Evolutionary conservation across 306 rosid genomes (phyloP).

Genomic region (Prunus salicina): DNA sequence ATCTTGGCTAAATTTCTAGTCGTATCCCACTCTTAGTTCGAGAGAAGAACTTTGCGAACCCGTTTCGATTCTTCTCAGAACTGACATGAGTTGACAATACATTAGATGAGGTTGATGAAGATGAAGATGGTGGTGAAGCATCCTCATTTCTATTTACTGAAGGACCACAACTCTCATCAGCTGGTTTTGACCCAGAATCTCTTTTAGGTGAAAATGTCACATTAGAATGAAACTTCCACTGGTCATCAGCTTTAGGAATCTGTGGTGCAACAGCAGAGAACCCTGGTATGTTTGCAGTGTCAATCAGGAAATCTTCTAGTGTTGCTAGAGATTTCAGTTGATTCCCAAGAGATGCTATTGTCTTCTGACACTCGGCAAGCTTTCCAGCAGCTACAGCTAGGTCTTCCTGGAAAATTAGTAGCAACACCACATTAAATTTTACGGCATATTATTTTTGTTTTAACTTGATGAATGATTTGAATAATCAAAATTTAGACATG

Average conservation of each 20-base stretch:
- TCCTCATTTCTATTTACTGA: slow-evolving; percentile 40
- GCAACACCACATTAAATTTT: slow-evolving; percentile 11
- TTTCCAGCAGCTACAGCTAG: slow-evolving; percentile 83
- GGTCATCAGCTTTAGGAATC: slow-evolving; percentile 38
- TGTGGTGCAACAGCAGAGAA: slow-evolving; percentile 43
- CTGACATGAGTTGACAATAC: slow-evolving; percentile 42
- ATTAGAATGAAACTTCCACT: slow-evolving; percentile 60
- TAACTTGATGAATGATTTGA: slow-evolving; percentile 7
- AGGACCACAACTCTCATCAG: slow-evolving; percentile 40
- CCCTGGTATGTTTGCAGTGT: slow-evolving; percentile 55
- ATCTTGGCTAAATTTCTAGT: slow-evolving; percentile 55
- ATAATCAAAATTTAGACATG: background rate
- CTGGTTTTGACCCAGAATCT: slow-evolving; percentile 39
- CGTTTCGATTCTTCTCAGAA: slow-evolving; percentile 76
- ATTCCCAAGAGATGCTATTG: slow-evolving; percentile 88
- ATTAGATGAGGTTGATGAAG: slow-evolving; percentile 44
- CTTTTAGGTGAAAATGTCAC: slow-evolving; percentile 70
- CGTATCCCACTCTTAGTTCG: slow-evolving; percentile 86
- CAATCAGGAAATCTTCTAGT: slow-evolving; percentile 85
- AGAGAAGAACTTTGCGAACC: slow-evolving; percentile 91
- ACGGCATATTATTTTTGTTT: background rate
- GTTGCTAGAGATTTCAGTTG: slow-evolving; percentile 83
- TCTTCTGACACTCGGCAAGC: slow-evolving; percentile 92
- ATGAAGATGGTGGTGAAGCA: slow-evolving; percentile 44
- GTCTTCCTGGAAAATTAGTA: slow-evolving; percentile 61